Conservation (phyloP, 306 rosid genomes). For the Leucaena leucocephala region DNA sequence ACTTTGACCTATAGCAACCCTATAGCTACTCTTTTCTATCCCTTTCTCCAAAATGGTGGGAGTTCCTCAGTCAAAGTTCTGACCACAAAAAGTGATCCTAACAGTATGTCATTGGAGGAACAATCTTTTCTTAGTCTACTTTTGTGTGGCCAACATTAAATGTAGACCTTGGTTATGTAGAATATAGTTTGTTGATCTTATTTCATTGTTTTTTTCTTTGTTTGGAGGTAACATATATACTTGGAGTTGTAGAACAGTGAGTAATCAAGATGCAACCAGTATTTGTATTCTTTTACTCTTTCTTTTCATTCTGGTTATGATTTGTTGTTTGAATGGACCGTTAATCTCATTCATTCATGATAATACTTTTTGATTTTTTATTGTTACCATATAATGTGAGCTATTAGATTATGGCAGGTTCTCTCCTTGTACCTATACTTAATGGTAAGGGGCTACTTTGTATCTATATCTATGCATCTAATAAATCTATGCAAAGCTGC, state of each 20-base stretch:
- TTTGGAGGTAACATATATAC: background rate
- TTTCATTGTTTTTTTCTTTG: background rate
- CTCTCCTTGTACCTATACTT: background rate
- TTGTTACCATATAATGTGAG: slow-evolving; percentile 14
- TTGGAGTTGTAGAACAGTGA: background rate
- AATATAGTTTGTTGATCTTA: background rate
- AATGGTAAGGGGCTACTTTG: background rate
- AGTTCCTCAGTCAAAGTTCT: too few relatives aligned
- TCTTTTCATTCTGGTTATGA: background rate
- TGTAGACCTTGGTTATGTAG: background rate
- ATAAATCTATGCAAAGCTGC: too few relatives aligned
- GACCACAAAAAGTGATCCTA: too few relatives aligned
- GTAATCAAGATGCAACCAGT: background rate
- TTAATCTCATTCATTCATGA: background rate
- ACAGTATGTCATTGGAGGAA: too few relatives aligned
- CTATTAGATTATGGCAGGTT: background rate
- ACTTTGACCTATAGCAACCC: too few relatives aligned
- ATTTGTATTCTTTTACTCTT: background rate
- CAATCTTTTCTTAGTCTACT: background rate
- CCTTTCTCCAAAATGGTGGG: too few relatives aligned
- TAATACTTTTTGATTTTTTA: background rate
- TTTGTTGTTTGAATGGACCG: background rate
- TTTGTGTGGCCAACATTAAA: background rate
- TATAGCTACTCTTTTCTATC: too few relatives aligned
- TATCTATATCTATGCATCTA: too few relatives aligned